Conservation (phyloP, 2,329 filamentous ascomycete species). For the Aquanectria penicillioides region DNA sequence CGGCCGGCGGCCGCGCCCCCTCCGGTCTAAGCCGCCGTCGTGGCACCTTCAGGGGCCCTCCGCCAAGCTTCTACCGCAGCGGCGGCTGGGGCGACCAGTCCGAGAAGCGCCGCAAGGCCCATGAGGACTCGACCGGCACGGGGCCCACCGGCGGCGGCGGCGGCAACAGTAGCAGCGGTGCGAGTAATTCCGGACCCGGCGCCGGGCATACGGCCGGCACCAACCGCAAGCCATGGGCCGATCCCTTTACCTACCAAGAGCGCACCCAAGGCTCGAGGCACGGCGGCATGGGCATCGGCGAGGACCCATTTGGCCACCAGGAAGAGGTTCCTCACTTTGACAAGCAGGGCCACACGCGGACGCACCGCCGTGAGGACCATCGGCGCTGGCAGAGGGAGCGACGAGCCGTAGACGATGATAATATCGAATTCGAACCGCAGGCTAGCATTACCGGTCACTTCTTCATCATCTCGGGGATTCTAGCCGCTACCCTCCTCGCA, state of each 20-base stretch:
- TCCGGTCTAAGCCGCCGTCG: constrained; percentile 83
- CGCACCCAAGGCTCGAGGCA: constrained; percentile 19
- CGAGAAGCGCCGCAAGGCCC: constrained; percentile 66
- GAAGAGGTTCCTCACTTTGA: constrained; percentile 83
- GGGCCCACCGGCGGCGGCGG: constrained; percentile 25
- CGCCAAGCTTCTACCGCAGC: constrained; percentile 86
- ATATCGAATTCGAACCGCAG: constrained; percentile 53
- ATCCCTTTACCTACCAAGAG: constrained; percentile 29
- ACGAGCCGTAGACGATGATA: constrained; percentile 52
- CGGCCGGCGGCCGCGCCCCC: constrained; percentile 79
- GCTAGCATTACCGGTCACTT: constrained; percentile 57
- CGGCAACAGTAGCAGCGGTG: neutral
- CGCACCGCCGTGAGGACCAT: constrained; percentile 72
- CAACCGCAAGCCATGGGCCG: constrained; percentile 36
- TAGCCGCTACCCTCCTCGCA: constrained; percentile 57
- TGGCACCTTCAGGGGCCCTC: constrained; percentile 82
- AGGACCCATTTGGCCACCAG: constrained; percentile 56
- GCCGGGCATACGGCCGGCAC: neutral
- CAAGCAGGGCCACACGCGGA: constrained; percentile 74
- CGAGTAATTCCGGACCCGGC: neutral
- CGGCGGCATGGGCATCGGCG: constrained; percentile 69
- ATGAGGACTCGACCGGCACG: constrained; percentile 54
- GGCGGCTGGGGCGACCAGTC: constrained; percentile 79
- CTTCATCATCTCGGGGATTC: constrained; percentile 58
- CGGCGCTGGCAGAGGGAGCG: constrained; percentile 49